Conservation (phyloP, 805 yeast species). For the Peterozyma toletana region DNA sequence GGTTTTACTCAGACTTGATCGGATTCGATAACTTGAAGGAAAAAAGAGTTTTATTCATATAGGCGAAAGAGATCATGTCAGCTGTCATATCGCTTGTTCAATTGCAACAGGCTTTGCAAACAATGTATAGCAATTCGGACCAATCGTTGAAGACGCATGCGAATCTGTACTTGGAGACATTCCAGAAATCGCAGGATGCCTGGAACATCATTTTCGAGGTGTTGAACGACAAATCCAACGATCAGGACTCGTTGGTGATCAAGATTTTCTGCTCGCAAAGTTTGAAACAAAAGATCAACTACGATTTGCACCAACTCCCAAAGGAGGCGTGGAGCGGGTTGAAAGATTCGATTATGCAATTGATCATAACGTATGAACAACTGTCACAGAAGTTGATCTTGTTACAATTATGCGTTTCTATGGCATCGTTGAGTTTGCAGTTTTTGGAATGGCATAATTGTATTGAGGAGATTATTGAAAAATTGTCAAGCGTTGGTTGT, state of each 20-base stretch:
- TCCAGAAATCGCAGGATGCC: conserved; percentile 77
- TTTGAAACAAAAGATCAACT: conserved; percentile 73
- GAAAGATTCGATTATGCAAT: conserved; percentile 57
- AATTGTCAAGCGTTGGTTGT: conserved; percentile 30
- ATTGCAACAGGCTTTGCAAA: conserved; percentile 36
- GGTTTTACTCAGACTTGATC: no score
- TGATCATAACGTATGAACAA: conserved; percentile 44
- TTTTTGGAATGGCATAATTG: conserved; percentile 67
- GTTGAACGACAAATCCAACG: conserved; percentile 22
- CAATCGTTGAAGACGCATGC: conserved; percentile 36
- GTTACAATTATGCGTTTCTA: conserved; percentile 74
- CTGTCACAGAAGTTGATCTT: conserved; percentile 49
- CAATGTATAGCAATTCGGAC: conserved; percentile 28
- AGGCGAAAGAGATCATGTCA: neutral
- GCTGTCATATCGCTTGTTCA: conserved; percentile 12
- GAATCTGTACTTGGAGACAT: conserved; percentile 57
- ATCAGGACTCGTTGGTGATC: conserved; percentile 37
- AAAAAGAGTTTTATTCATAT: no score
- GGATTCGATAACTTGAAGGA: no score
- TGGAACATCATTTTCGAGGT: conserved; percentile 67
- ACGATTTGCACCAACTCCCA: conserved; percentile 77
- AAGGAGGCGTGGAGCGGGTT: conserved; percentile 47
- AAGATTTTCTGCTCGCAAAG: conserved; percentile 90
- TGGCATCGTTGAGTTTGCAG: conserved; percentile 80
- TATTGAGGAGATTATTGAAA: conserved; percentile 54